These are phyloP conservation scores for Spiromastix sp. DNA, from an alignment of 2,329 filamentous ascomycete genomes.

Conservation along the genomic window DNA sequence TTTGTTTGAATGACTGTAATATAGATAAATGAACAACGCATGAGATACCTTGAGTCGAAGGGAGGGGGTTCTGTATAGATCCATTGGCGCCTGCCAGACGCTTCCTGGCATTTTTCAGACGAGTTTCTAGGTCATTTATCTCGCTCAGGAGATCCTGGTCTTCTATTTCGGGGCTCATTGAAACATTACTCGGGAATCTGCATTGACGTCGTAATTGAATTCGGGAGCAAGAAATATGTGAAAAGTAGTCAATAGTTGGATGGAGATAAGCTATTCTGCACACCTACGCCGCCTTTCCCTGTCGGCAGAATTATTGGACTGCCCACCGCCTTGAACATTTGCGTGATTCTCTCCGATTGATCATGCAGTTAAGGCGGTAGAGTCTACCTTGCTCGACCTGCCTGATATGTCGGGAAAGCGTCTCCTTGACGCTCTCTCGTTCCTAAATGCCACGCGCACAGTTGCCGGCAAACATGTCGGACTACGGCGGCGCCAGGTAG, in stretches of 20 bases:
- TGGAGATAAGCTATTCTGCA: too few species aligned
- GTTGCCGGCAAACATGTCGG: conserved; percentile 54
- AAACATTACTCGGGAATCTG: not conserved
- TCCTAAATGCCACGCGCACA: conserved; percentile 59
- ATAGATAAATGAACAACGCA: not conserved
- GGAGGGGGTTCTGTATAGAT: conserved; percentile 10
- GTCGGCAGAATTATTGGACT: too few species aligned
- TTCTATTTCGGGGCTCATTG: conserved; percentile 15
- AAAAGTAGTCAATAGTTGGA: too few species aligned
- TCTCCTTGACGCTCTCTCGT: conserved; percentile 59
- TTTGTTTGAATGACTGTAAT: not conserved
- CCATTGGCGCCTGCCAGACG: conserved; percentile 22
- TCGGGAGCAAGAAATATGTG: too few species aligned
- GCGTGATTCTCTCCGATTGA: too few species aligned
- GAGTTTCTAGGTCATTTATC: conserved; percentile 38
- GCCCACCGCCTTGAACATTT: too few species aligned
- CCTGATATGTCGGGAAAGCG: conserved; percentile 53
- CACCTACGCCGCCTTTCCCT: too few species aligned
- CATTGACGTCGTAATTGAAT: not conserved
- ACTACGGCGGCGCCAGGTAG: conserved; percentile 51
- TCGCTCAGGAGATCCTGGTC: conserved; percentile 22
- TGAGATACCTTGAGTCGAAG: conserved; percentile 3
- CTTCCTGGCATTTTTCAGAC: conserved; percentile 35
- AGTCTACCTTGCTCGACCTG: too few species aligned
- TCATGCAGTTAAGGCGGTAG: too few species aligned